Base-by-base conservation (phyloP, 805 yeast species). In the Torulaspora microellipsoides region DNA sequence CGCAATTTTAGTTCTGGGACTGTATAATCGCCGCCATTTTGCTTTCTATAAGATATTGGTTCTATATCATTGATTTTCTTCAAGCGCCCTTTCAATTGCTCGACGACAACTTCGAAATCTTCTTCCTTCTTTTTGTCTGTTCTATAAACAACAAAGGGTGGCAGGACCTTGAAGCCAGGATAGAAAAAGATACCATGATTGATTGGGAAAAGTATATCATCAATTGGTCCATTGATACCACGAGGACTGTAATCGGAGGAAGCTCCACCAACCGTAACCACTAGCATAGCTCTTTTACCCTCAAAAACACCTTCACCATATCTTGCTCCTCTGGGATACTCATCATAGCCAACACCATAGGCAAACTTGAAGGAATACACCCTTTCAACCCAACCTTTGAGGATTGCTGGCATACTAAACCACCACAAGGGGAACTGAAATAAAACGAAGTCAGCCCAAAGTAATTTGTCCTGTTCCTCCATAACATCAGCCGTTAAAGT, bases 361-460 rank as follows among this genome's bases (percentile, higher is more conserved):
- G 52, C 64, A 12, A 53, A 48, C 9, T 58, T 62, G 35, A 40
- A 48, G 3, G 59, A 41, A 34, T 34, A 54, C 13, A 56, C 64
- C 27, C 63, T 45, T 3, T 58, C 64, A 23, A 61, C 38, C 61
- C 64, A 61, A 11, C 65, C 65, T 31, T 57, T 62, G 20, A 61
- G 37, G 28, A 59, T 59, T n/a, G 65, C 63, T 11, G 63, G 66
- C 59, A 61, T 49, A 4, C 47, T 29, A 40, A 45, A 60, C 65
- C 66, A 62, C 65, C 66, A 62, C 2, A 58, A 13, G 14, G 66
- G 65, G 47, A 60, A 60, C 31, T 50, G 58, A 28, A 59, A 51
- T 20, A 62, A 48, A 9, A 61, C 46, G 7, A 44, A n/a, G 39
- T 61, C 66, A 9, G 63, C 62, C 65, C 65, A 62, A 15, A 39